These are phyloP conservation scores for Saccharomycopsis oosterbeekiorum DNA, from an alignment of 805 yeast species.

Conservation along the genomic window DNA sequence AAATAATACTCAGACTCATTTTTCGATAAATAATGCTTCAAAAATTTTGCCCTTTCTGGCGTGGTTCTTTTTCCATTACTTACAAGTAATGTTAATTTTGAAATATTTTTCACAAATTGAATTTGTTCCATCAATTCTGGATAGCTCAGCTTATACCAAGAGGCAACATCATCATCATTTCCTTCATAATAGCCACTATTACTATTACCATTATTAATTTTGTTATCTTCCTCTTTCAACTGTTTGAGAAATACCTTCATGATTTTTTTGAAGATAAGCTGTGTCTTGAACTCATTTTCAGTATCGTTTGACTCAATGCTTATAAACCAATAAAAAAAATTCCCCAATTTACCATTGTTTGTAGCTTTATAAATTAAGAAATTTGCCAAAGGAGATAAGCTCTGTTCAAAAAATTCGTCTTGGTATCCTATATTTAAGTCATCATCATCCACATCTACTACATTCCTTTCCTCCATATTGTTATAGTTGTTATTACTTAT, in stretches of 20 bases:
- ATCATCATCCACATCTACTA: slow-evolving; percentile 1
- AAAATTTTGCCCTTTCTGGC: slow-evolving; percentile 61
- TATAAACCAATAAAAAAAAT: slow-evolving; percentile 84
- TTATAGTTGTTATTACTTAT: background rate
- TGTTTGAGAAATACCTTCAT: slow-evolving; percentile 34
- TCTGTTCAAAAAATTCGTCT: background rate
- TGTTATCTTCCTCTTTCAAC: slow-evolving; percentile 8
- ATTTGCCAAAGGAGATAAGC: slow-evolving; percentile 54
- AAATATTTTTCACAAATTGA: slow-evolving; percentile 54
- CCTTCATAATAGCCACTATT: background rate
- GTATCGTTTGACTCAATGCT: slow-evolving; percentile 78
- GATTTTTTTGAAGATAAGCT: slow-evolving; percentile 33
- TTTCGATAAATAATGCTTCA: slow-evolving; percentile 38
- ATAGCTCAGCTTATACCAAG: slow-evolving; percentile 22
- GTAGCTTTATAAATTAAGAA: slow-evolving; percentile 69
- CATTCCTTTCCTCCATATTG: background rate
- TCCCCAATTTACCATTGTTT: slow-evolving; percentile 58
- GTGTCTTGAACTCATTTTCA: slow-evolving; percentile 24
- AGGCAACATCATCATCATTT: background rate
- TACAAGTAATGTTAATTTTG: slow-evolving; percentile 53
- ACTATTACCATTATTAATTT: background rate
- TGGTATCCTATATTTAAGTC: background rate
- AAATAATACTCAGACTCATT: slow-evolving; percentile 27
- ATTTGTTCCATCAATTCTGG: slow-evolving; percentile 38
- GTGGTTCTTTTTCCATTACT: slow-evolving; percentile 62